These are phyloP conservation scores for Pseudogymnoascus destructans DNA, from an alignment of 2,329 filamentous ascomycete species.

Conservation along the genomic window DNA sequence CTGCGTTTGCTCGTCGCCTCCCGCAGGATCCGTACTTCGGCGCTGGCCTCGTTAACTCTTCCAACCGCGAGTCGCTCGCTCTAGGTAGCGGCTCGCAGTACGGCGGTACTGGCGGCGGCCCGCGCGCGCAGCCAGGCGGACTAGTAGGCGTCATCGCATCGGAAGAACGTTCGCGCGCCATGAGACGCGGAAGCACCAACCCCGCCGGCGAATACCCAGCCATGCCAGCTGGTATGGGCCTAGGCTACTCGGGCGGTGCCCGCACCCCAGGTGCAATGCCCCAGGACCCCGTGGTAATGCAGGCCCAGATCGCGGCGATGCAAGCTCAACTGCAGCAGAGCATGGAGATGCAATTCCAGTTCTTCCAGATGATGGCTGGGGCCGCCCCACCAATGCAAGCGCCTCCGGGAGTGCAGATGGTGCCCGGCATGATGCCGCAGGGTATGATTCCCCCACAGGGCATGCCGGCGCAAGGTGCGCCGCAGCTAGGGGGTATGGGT, in stretches of 20 bases:
- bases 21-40: constrained; percentile 79
- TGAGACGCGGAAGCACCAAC: constrained; percentile 67
- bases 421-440: constrained; percentile 15
- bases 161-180: constrained; percentile 66
- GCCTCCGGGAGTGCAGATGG: neutral
- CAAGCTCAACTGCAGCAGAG: constrained; percentile 69
- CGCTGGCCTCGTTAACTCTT: constrained; percentile 58
- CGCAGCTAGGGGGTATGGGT: neutral
- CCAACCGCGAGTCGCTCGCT: constrained; percentile 61
- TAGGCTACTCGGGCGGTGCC: constrained; percentile 4
- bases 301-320: constrained; percentile 66
- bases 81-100: constrained; percentile 33
- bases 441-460: constrained; percentile 12
- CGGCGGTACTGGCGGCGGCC: constrained; percentile 34
- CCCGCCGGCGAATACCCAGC: constrained; percentile 37
- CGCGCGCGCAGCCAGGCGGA: constrained; percentile 51
- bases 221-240: constrained; percentile 22
- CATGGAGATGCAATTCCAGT: constrained; percentile 91
- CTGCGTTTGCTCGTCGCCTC: constrained; percentile 69
- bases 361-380: constrained; percentile 67
- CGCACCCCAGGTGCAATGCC: constrained; percentile 17
- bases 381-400: constrained; percentile 16
- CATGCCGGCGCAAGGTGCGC: neutral
- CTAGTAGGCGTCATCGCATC: constrained; percentile 78
- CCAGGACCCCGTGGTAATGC: constrained; percentile 41